These are phyloP conservation scores for Pyrenophora seminiperda DNA, from an alignment of 2,329 filamentous ascomycete genomes.

Conservation along the genomic window DNA sequence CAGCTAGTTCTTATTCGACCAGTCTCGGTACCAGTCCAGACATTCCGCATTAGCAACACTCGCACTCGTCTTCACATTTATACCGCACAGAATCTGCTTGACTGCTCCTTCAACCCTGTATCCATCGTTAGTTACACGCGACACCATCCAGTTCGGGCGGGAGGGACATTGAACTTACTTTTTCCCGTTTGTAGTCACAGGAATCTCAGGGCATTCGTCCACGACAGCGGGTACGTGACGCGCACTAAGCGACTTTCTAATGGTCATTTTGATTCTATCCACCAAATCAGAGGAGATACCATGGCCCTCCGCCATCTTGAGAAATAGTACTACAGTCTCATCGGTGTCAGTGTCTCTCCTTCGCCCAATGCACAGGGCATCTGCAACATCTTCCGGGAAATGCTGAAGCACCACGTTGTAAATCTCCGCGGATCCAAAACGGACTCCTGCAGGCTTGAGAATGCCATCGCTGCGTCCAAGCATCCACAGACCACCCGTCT, in stretches of 20 bases:
- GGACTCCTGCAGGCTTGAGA: conserved; percentile 86
- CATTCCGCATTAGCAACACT: conserved; percentile 92
- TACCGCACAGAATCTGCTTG: conserved; percentile 90
- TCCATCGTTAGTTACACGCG: conserved; percentile 12
- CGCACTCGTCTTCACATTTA: conserved; percentile 85
- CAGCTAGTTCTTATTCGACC: conserved; percentile 54
- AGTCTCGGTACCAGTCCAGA: conserved; percentile 83
- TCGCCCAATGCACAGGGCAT: conserved; percentile 85
- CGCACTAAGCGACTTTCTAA: conserved; percentile 80
- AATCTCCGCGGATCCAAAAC: conserved; percentile 93
- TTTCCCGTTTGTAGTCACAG: conserved; percentile 92
- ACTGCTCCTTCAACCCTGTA: conserved; percentile 89
- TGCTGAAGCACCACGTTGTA: conserved; percentile 90
- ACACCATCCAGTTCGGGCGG: too few species aligned
- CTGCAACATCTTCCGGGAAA: conserved; percentile 77
- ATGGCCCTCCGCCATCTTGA: conserved; percentile 71
- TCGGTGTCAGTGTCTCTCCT: conserved; percentile 73
- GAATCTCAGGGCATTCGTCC: conserved; percentile 83
- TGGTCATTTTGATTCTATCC: conserved; percentile 66
- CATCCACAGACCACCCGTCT: conserved; percentile 83
- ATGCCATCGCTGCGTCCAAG: conserved; percentile 91
- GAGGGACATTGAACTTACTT: conserved; percentile 64
- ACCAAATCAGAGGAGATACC: conserved; percentile 66
- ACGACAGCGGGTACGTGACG: conserved; percentile 87
- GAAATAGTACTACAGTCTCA: conserved; percentile 86